phyloP scores from a whole-genome alignment of 441 rosid species.

The Geranium incanum region DNA sequence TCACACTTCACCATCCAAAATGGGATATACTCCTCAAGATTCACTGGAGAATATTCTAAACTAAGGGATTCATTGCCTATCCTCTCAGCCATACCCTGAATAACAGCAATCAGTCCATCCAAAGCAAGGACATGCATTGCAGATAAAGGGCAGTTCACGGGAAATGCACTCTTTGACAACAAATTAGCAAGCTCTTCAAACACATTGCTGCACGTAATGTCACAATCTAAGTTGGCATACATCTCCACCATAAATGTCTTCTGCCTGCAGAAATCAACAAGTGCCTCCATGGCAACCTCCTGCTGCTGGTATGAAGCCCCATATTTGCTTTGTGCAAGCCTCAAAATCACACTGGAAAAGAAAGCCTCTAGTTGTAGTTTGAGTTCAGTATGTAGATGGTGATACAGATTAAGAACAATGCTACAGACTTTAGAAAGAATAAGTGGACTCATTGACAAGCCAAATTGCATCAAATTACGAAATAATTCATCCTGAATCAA shows the following conservation, averaged over 20 bases:
- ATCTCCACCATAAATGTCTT: slow-evolving; percentile 68
- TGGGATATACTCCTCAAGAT: slow-evolving; percentile 46
- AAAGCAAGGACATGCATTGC: slow-evolving; percentile 82
- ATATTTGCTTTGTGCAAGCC: slow-evolving; percentile 71
- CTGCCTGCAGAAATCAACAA: slow-evolving; percentile 88
- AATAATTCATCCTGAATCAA: slow-evolving; percentile 79
- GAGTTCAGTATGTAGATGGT: slow-evolving; percentile 64
- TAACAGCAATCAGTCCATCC: slow-evolving; percentile 68
- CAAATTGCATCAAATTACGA: slow-evolving; percentile 77
- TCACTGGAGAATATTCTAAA: slow-evolving; percentile 35
- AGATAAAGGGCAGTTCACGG: slow-evolving; percentile 73
- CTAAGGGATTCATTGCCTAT: slow-evolving; percentile 40
- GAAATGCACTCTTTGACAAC: slow-evolving; percentile 83
- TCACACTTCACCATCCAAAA: slow-evolving; percentile 72
- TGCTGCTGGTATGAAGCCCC: slow-evolving; percentile 82
- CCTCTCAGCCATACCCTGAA: slow-evolving; percentile 75
- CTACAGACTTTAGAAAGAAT: slow-evolving; percentile 83
- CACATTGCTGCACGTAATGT: slow-evolving; percentile 72
- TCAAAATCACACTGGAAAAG: slow-evolving; percentile 77
- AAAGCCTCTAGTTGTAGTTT: slow-evolving; percentile 93
- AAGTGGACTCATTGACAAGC: slow-evolving; percentile 82
- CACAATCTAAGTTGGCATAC: slow-evolving; percentile 88
- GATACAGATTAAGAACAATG: slow-evolving; percentile 79
- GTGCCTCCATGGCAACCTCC: slow-evolving; percentile 93
- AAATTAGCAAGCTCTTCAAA: slow-evolving; percentile 77